Evolutionary conservation across 1,284 basidiomycete species (phyloP), one percentile per base, ranked within the genome.

Genomic region (Moniliophthora roreri): DNA sequence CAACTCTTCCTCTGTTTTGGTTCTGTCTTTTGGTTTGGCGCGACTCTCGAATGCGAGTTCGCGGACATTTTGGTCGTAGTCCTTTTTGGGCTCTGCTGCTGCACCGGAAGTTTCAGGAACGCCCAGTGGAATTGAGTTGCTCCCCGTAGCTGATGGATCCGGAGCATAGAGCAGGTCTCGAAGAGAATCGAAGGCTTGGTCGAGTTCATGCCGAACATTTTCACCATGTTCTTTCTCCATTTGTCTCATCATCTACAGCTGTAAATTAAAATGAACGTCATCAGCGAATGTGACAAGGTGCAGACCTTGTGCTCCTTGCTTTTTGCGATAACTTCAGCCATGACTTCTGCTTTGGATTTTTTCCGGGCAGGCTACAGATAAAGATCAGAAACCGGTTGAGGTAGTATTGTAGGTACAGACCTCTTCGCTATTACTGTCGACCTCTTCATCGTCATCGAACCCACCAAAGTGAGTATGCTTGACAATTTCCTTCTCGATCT

Each of bases 281-380:
- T 11, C 40, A 55, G 32, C 48, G 23, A 34, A 20, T n/a, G 1
- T 26, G 26, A 28, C 32, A 21, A 48, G 10, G 32, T 24, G 54
- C 69, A 50, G 58, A 92, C 93, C 77, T 95, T 98, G 73, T 97
- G 84, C 51, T 87, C 84, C 70, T 99, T 99, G 73, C 93, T 96
- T 73, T 99, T 99, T 11, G 94, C 91, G 48, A 99, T 95, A 48
- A 99, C 89, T 70, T 99, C 97, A 1, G 91, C 85, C 97, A 99
- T 99, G 57, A 98, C 93, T 67, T 99, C 95, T 3, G 91, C 89
- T 72, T 98, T 98, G 15, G 87, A 85, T 74, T 92, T 95, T 70
- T 93, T 94, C 56, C 85, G 78, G 45, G 82, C 81, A 10, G 87
- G 87, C 89, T 93, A 59, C 35, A 42, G 36, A 44, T 21, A 45